Conservation (phyloP, 768 basidiomycete species). For the Russula lepida region DNA sequence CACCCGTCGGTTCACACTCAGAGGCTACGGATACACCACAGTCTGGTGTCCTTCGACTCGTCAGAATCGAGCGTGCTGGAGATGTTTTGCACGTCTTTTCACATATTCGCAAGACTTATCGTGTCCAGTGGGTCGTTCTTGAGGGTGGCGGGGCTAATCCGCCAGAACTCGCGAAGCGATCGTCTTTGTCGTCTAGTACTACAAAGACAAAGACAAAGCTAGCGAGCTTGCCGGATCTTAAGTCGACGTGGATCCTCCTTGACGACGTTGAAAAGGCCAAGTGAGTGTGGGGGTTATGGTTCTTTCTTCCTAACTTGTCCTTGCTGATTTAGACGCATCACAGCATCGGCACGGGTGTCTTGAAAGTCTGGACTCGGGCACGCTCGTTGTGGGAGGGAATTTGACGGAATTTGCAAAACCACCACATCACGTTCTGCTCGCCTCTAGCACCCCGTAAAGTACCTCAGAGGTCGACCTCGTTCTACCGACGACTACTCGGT, state of each 20-base stretch:
- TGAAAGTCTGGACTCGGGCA: slow-evolving; percentile 63
- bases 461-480: not conserved
- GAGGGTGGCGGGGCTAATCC: slow-evolving; percentile 49
- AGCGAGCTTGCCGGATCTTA: not conserved
- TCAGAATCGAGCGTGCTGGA: slow-evolving; percentile 43
- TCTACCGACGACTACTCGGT: not conserved
- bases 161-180: slow-evolving; percentile 22
- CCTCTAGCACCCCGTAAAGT: not conserved
- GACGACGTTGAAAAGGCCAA: slow-evolving; percentile 10
- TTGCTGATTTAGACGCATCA: not conserved
- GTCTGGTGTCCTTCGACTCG: slow-evolving; percentile 28
- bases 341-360: slow-evolving; percentile 69
- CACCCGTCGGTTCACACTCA: slow-evolving; percentile 16
- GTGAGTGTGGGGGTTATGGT: not conserved
- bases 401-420: not conserved
- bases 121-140: slow-evolving; percentile 61
- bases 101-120: slow-evolving; percentile 83
- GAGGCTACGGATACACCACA: slow-evolving; percentile 1
- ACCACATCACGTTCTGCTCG: not conserved
- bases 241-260: slow-evolving; percentile 9
- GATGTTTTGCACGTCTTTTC: slow-evolving; percentile 80
- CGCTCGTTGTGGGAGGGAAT: slow-evolving; percentile 37
- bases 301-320: not conserved
- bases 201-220: not conserved
- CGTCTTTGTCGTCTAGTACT: not conserved